phyloP scores from a whole-genome alignment of 768 basidiomycete species.

The Exidia glandulosa region DNA sequence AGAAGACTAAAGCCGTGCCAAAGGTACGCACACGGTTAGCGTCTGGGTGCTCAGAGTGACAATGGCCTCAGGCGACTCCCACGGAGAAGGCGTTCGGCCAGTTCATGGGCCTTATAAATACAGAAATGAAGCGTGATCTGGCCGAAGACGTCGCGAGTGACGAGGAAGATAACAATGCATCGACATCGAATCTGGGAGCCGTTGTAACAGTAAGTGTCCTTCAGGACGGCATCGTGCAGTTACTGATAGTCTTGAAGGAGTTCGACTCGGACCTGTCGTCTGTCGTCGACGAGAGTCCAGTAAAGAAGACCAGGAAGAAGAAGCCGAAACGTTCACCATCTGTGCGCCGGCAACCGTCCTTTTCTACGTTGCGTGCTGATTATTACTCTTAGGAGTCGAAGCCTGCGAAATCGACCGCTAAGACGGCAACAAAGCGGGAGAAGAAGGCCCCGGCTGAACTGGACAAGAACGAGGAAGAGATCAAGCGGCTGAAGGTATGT shows the following conservation, averaged over 20 bases:
- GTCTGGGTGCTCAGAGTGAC: background rate
- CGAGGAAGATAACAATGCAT: background rate
- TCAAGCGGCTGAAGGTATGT: constrained; percentile 62
- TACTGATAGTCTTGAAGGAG: no score
- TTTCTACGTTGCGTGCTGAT: background rate
- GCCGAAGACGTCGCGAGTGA: background rate
- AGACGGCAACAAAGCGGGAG: no score
- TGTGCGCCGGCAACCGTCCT: background rate
- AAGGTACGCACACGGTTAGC: constrained; percentile 6
- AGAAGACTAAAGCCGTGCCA: background rate
- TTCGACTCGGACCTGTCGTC: background rate
- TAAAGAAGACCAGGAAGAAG: constrained; percentile 23
- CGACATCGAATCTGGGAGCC: no score
- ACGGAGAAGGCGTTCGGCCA: constrained; percentile 1
- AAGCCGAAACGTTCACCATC: constrained; percentile 10
- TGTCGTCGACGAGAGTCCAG: constrained; percentile 16
- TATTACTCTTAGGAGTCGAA: background rate
- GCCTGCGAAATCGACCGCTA: background rate
- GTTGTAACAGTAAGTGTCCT: no score
- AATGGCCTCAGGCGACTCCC: background rate
- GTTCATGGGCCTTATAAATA: background rate
- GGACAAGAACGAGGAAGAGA: constrained; percentile 56
- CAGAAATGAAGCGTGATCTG: background rate
- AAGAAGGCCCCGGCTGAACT: constrained; percentile 13
- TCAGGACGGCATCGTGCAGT: no score